Evolutionary conservation across 495 filamentous ascomycete species (phyloP).

Genomic region (Peziza echinospora): DNA sequence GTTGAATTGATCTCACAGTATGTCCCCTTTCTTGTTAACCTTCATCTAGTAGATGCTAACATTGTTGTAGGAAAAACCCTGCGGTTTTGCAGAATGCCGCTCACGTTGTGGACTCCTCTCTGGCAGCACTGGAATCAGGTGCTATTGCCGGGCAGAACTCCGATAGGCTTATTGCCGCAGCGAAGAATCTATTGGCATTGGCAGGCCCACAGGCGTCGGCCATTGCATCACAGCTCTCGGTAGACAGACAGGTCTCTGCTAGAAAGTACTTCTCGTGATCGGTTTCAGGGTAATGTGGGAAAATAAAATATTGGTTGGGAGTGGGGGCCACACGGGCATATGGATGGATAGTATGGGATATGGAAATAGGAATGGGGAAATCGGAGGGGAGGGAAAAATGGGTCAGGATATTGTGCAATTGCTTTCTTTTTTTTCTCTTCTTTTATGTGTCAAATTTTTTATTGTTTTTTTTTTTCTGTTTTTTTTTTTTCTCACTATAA

Average conservation of each 20-base stretch:
- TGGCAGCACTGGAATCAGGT: conserved; percentile 71
- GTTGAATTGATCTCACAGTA: conserved; percentile 85
- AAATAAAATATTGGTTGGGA: too few species aligned
- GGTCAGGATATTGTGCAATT: too few species aligned
- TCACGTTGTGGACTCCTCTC: conserved; percentile 63
- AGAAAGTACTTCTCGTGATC: conserved; percentile 46
- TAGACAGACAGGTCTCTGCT: conserved; percentile 56
- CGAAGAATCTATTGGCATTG: conserved; percentile 46
- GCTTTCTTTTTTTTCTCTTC: too few species aligned
- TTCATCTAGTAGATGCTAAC: not conserved
- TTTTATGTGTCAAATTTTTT: too few species aligned
- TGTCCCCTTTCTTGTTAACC: conserved; percentile 22
- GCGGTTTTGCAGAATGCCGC: conserved; percentile 50
- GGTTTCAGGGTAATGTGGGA: too few species aligned
- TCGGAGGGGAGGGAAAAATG: too few species aligned
- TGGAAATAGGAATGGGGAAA: too few species aligned
- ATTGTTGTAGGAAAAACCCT: conserved; percentile 51
- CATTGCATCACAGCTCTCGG: conserved; percentile 44
- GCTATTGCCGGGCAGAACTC: conserved; percentile 69
- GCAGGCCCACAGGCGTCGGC: conserved; percentile 49
- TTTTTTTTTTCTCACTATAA: too few species aligned
- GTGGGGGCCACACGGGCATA: too few species aligned
- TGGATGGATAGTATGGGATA: too few species aligned
- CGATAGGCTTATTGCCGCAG: conserved; percentile 44
- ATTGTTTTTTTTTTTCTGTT: too few species aligned